These are phyloP conservation scores for Citrus medica DNA, from an alignment of 345 rosid genomes.

Conservation along the genomic window DNA sequence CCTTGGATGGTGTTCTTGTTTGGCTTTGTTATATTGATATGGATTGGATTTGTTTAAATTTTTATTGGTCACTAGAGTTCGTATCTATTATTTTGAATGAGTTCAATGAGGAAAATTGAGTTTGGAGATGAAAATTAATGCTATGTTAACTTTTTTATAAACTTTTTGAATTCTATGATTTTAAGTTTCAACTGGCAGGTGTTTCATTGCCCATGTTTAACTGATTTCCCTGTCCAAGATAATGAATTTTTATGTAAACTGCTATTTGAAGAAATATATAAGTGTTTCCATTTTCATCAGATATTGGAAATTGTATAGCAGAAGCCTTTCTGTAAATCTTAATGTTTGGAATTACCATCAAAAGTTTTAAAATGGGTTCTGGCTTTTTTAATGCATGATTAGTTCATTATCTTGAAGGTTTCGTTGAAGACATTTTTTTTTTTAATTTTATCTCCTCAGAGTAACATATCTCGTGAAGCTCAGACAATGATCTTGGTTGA, in stretches of 20 bases:
- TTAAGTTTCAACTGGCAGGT: neutral
- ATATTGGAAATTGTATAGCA: neutral
- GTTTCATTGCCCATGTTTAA: neutral
- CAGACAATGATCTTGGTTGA: conserved; percentile 94
- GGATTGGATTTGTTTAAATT: neutral
- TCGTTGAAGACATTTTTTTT: neutral
- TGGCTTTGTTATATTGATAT: neutral
- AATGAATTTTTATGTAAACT: neutral
- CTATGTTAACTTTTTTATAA: neutral
- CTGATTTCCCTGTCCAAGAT: neutral
- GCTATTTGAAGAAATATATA: neutral
- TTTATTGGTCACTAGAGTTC: neutral
- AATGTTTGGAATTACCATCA: neutral
- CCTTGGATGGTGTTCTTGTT: neutral
- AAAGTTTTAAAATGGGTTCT: neutral
- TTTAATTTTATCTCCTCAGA: conserved; percentile 38
- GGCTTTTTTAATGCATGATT: neutral
- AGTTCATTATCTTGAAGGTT: neutral
- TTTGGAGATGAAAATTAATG: neutral
- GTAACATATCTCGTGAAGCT: conserved; percentile 82
- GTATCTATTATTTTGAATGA: neutral
- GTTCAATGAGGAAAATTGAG: neutral
- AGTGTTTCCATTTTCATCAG: neutral
- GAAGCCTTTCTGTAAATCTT: neutral
- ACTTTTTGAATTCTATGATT: neutral